Base-by-base conservation (phyloP, 257 asterid genomes). In the Solanum piurae region DNA sequence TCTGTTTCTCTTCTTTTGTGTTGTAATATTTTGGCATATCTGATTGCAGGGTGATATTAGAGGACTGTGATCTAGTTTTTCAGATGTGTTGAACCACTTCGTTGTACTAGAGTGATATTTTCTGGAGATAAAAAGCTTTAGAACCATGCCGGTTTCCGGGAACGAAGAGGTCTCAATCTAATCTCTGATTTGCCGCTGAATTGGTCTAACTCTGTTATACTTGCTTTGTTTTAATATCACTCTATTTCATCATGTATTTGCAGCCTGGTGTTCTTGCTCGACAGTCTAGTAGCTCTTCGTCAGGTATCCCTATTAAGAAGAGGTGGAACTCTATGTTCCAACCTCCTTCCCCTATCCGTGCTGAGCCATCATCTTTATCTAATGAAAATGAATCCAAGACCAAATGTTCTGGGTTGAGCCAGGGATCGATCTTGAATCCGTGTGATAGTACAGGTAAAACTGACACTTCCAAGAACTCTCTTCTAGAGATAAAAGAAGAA, bases 301-400 rank as follows among this genome's bases (percentile, higher is more conserved):
- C 92, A 85, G 92, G 93, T 89, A 93, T 96, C 89, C 99, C 99
- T 33, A 90, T 95, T 6, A 96, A 95, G 95, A 96, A 96, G 89
- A 94, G 99, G 89, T 93, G 94, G 87, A 91, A 93, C 90, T 93
- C 94, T 5, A 68, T 94, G 72, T 73, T 91, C 74, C 91, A 89
- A 69, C 90, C 94, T 6, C 73, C 90, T 11, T 90, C 98, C 68
- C 94, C 97, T 89, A 84, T 95, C 36, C 88, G 73, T 7, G 92
- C 90, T 87, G 96, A 92, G 74, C 89, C 89, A 14, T 44, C 90
- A 25, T 79, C 89, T 6, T 12, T 18, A 20, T 75, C 79, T 2
- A 89, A 69, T 87, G 93, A 69, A 60, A 74, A 34, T 58, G 91
- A 89, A 88, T 86, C 83, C 8, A 90, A 90, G 87, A 89, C 86